Conservation (phyloP, 495 filamentous ascomycete species). For the Annulohypoxylon moriforme region DNA sequence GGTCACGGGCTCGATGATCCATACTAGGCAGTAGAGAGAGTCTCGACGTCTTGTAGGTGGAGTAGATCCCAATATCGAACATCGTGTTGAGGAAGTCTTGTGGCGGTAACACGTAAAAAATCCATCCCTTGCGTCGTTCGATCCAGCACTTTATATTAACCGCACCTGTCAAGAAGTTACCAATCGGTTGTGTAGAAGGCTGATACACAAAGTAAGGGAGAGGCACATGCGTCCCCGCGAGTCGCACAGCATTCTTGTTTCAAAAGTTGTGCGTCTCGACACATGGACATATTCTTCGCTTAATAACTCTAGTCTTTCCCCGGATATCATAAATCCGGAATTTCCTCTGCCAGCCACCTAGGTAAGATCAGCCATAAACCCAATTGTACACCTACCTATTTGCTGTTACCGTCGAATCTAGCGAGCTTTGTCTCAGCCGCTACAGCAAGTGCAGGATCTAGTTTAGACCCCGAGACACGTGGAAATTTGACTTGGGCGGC, state of each 20-base stretch:
- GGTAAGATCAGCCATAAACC: conserved; percentile 1
- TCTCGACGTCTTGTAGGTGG: conserved; percentile 9
- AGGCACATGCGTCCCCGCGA: conserved; percentile 1
- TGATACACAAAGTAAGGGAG: conserved; percentile 34
- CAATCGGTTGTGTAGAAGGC: conserved; percentile 17
- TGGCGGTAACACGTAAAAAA: conserved; percentile 15
- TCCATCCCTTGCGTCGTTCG: conserved; percentile 38
- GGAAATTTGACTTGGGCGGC: conserved; percentile 4
- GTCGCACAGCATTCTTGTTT: conserved; percentile 8
- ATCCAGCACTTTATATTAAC: conserved; percentile 10
- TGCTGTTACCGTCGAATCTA: not conserved
- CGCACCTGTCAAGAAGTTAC: not conserved
- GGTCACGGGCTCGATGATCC: not conserved
- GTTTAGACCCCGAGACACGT: conserved; percentile 10
- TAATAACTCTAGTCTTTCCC: conserved; percentile 10
- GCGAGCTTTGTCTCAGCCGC: conserved; percentile 25
- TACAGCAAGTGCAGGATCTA: conserved; percentile 6
- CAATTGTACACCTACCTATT: conserved; percentile 1
- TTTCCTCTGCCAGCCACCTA: not conserved
- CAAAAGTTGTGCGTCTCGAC: not conserved
- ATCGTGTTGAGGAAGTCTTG: conserved; percentile 13
- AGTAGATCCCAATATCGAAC: conserved; percentile 30
- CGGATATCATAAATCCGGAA: not conserved
- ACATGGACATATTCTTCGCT: conserved; percentile 3
- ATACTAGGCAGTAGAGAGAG: not conserved